Evolutionary conservation across 2,329 filamentous ascomycete species (phyloP), one percentile per base, ranked within the genome.

Genomic region (Colletotrichum abscissum): DNA sequence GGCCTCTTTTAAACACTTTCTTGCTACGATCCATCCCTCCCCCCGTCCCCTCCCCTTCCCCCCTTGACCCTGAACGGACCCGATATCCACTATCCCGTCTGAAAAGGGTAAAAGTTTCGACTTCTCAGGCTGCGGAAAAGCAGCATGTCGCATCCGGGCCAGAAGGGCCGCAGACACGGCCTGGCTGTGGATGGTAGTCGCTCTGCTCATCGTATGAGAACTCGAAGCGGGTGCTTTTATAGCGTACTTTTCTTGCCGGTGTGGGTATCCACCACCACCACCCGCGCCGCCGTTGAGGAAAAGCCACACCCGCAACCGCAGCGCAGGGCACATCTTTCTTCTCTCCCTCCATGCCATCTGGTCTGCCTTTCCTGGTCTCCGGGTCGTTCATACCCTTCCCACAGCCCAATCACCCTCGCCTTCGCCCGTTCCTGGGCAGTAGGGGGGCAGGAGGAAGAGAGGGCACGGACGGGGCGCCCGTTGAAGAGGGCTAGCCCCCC

Each of bases 161-260:
- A 73, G 62, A 71, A 71, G 60, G 70, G 67, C 67, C 70, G 67
- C 70, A 56, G 66, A 71, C 70, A 71, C 67, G 70, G 70, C 56
- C 67, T 73, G 70, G 67, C 70, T 71, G 60, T 73, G 70, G 54
- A 63, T 69, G 38, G 63, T 49, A 49, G 42, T 49, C 42, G 16
- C 42, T n/a, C 19, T 63, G 12, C 28, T 54, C 30, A 22, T 55
- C 52, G 52, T 69, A 63, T 63, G 58, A 33, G 58, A 65, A 52
- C 35, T 38, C 14, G 14, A 38, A 16, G 35, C 35, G 35, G 49
- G 54, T 46, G 16, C 22, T 46, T 8, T 52, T 33, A 59, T 38
- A 56, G 63, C 49, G 49, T 42, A 42, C 16, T 42, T 42, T 42
- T 16, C 38, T 46, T 69, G 22, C n/a, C 24, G 38, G 22, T 42